Evolutionary conservation across 352 stramenopile species (phyloP).

Genomic region (Peronospora destructor): DNA sequence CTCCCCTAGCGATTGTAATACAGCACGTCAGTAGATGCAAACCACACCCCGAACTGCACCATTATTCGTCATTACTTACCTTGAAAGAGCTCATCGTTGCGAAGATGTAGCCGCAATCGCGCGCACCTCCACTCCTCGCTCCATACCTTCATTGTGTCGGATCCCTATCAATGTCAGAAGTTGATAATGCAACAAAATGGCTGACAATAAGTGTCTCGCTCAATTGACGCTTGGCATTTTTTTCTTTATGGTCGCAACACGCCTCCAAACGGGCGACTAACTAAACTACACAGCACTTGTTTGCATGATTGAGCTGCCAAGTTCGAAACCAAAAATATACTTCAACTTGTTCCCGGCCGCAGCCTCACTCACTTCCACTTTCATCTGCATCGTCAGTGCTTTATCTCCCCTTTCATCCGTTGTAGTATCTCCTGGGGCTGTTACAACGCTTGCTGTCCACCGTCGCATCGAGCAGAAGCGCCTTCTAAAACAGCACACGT

Average conservation of each 20-base stretch:
- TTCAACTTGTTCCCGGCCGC: slow-evolving; percentile 21
- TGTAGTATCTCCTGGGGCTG: slow-evolving; percentile 16
- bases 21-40: slow-evolving; percentile 1
- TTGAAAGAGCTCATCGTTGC: slow-evolving; percentile 53
- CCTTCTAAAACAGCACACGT: slow-evolving; percentile 33
- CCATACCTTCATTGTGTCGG: slow-evolving; percentile 43
- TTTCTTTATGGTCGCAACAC: slow-evolving; percentile 10
- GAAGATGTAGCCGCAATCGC: slow-evolving; percentile 45
- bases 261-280: slow-evolving; percentile 4
- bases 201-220: neutral
- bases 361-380: slow-evolving; percentile 6
- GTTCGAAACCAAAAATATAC: slow-evolving; percentile 26
- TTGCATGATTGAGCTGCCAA: neutral
- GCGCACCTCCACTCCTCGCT: slow-evolving; percentile 62
- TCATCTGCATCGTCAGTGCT: slow-evolving; percentile 9
- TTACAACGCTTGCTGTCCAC: slow-evolving; percentile 17
- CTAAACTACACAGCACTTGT: neutral
- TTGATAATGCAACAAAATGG: neutral
- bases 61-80: slow-evolving; percentile 22
- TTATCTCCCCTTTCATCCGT: slow-evolving; percentile 6
- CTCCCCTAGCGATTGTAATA: slow-evolving; percentile 27
- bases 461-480: slow-evolving; percentile 23
- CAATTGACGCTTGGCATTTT: slow-evolving; percentile 4
- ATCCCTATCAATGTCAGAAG: slow-evolving; percentile 10
- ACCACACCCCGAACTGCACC: slow-evolving; percentile 2